Evolutionary conservation across 2,329 filamentous ascomycete genomes (phyloP).

Genomic region (Aspergillus sp.): DNA sequence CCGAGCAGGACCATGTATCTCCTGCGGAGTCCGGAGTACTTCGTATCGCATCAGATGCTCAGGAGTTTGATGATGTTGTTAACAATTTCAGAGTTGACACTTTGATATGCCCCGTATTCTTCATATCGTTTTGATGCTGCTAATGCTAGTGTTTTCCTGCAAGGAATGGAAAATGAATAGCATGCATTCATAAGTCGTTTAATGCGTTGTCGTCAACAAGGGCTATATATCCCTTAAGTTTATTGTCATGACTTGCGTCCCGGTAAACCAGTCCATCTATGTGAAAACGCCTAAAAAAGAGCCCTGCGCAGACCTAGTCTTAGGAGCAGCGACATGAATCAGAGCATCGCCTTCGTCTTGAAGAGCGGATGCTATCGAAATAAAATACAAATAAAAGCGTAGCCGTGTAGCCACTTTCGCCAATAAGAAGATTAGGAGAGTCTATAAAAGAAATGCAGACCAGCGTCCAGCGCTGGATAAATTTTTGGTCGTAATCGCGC

Average conservation of each 20-base stretch:
- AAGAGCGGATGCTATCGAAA: constrained; percentile 1
- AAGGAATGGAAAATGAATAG: neutral
- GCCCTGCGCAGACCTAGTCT: neutral
- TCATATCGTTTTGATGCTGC: neutral
- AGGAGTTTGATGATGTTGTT: neutral
- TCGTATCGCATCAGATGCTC: neutral
- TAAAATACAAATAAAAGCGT: constrained; percentile 10
- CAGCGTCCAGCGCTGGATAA: constrained; percentile 23
- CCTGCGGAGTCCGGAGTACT: too few species aligned
- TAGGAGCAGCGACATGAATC: neutral
- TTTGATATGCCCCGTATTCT: neutral
- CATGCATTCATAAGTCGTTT: constrained; percentile 19
- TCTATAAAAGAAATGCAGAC: constrained; percentile 14
- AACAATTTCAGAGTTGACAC: neutral
- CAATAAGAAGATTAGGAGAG: constrained; percentile 19
- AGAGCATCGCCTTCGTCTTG: neutral
- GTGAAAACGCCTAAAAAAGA: constrained; percentile 21
- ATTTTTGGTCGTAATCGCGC: neutral
- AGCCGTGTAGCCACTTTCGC: constrained; percentile 6
- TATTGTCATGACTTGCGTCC: constrained; percentile 15
- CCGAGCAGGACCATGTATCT: neutral
- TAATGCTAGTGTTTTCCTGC: neutral
- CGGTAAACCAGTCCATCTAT: constrained; percentile 22
- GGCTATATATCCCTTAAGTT: neutral
- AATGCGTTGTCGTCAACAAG: neutral